Percentiles rank a stretch among this genome's conserved stretches.
phyloP scores from a whole-genome alignment of 768 basidiomycete genomes.

The Lentinula raphanica region DNA sequence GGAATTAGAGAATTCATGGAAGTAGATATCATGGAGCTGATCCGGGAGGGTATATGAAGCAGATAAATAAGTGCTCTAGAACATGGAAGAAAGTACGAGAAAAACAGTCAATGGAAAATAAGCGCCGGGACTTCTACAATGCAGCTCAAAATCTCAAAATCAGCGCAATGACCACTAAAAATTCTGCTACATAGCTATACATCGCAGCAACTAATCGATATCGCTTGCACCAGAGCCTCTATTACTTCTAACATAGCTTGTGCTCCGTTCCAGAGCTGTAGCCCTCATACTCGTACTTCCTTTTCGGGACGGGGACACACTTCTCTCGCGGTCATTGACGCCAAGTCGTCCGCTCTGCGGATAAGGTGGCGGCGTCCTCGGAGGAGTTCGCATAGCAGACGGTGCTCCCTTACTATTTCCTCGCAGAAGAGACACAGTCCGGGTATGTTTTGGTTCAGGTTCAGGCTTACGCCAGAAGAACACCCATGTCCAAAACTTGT shows the following conservation, averaged over 20 bases:
- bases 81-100: background rate
- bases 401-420: background rate
- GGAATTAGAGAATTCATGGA: background rate
- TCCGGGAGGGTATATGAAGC: background rate
- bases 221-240: too few species aligned
- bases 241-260: background rate
- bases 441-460: background rate
- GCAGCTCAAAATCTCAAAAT: too few species aligned
- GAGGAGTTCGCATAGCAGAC: background rate
- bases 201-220: too few species aligned
- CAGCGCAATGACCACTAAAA: too few species aligned
- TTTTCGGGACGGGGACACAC: background rate
- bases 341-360: background rate
- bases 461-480: background rate
- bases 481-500: slow-evolving; percentile 16
- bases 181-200: too few species aligned
- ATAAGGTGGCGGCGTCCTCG: slow-evolving; percentile 1
- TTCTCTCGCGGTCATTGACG: background rate
- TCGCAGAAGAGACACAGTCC: background rate
- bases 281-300: background rate
- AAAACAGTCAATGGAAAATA: background rate
- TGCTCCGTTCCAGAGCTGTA: background rate
- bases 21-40: background rate
- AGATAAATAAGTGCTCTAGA: background rate
- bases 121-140: too few species aligned